Percentiles rank a stretch among this genome's conserved stretches.
These are phyloP conservation scores for Ogataea hybrid DNA, from an alignment of 1,139 yeast genomes.

Conservation along the genomic window DNA sequence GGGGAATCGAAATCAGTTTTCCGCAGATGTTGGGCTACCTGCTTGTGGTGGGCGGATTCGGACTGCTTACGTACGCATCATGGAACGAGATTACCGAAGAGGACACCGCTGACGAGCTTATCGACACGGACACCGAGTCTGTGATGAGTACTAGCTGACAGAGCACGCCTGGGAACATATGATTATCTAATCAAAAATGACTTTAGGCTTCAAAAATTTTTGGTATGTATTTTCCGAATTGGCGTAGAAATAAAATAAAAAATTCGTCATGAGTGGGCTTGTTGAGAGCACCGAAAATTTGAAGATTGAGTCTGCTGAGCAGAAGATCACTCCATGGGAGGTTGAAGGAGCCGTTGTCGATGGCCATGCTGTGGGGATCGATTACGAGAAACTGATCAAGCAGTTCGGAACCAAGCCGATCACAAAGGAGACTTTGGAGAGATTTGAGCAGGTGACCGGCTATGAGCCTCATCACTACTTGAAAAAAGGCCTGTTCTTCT, in stretches of 20 bases:
- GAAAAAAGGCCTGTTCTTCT: slow-evolving; percentile 89
- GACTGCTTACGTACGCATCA: slow-evolving; percentile 65
- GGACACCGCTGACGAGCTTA: slow-evolving; percentile 48
- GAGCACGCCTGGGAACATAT: background rate
- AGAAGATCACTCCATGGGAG: slow-evolving; percentile 95
- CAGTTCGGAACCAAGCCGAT: slow-evolving; percentile 87
- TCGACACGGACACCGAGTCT: slow-evolving; percentile 33
- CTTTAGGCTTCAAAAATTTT: background rate
- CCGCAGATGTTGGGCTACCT: slow-evolving; percentile 56
- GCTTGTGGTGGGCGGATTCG: slow-evolving; percentile 65
- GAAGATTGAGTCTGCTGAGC: slow-evolving; percentile 40
- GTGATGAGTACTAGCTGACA: slow-evolving; percentile 16
- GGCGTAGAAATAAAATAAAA: background rate
- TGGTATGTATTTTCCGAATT: background rate
- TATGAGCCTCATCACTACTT: slow-evolving; percentile 89
- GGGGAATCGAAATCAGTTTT: slow-evolving; percentile 50
- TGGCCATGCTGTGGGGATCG: slow-evolving; percentile 85
- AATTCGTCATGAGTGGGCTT: slow-evolving; percentile 25
- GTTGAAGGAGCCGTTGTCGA: slow-evolving; percentile 98
- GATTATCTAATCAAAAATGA: background rate
- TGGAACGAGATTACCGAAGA: slow-evolving; percentile 73
- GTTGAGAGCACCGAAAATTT: slow-evolving; percentile 27
- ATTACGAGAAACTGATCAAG: slow-evolving; percentile 80
- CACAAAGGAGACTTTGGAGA: slow-evolving; percentile 63
- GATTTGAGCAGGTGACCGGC: slow-evolving; percentile 84